These are phyloP conservation scores for Chalaropsis thielavioides DNA, from an alignment of 2,329 filamentous ascomycete species.

Conservation along the genomic window DNA sequence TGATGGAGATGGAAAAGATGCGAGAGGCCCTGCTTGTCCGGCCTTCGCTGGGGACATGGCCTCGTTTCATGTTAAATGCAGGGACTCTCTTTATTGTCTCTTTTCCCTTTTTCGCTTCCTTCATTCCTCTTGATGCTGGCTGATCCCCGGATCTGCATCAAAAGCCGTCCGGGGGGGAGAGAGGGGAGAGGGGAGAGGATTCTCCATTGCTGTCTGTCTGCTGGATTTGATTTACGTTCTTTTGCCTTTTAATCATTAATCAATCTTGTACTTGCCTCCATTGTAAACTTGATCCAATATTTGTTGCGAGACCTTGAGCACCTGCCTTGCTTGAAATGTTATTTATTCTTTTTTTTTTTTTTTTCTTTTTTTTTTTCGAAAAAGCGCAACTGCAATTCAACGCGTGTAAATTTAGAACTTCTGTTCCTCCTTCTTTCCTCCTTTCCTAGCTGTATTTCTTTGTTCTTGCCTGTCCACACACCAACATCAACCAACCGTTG, in stretches of 20 bases:
- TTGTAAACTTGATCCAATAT: no score
- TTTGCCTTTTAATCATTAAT: no score
- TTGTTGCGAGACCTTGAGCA: no score
- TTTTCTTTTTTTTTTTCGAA: no score
- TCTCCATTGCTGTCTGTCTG: neutral
- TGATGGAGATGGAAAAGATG: neutral
- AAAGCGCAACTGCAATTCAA: no score
- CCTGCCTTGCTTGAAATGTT: no score
- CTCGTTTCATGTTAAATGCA: conserved; percentile 14
- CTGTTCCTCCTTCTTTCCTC: neutral
- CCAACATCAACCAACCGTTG: no score
- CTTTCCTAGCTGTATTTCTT: neutral
- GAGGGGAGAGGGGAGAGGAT: no score
- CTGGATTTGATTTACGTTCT: neutral
- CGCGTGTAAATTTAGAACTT: neutral
- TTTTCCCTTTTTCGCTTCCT: neutral
- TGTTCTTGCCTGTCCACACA: no score
- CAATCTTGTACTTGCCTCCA: no score
- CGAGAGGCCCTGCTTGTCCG: neutral
- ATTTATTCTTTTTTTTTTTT: no score
- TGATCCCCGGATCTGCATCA: neutral
- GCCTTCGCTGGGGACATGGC: neutral
- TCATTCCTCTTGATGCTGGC: neutral
- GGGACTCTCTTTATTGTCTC: conserved; percentile 5
- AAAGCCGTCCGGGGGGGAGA: no score